Conservation (phyloP, 2,329 filamentous ascomycete genomes). For the Grosmannia huntii region DNA sequence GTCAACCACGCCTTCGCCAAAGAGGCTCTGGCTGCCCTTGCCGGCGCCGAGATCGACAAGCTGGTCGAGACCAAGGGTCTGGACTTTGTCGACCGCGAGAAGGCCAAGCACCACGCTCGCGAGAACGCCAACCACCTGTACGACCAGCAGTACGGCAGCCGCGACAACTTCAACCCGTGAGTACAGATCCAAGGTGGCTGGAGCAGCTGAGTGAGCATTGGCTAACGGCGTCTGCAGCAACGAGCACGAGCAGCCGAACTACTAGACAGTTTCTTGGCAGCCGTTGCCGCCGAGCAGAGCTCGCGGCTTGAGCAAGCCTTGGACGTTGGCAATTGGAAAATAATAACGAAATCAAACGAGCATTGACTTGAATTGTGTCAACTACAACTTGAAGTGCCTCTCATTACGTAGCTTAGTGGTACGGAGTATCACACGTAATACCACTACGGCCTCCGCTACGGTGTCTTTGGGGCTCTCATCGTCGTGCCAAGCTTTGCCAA, state of each 20-base stretch:
- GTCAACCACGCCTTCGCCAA: conserved; percentile 67
- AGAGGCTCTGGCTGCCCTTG: conserved; percentile 60
- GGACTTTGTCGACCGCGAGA: conserved; percentile 43
- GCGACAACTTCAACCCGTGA: conserved; percentile 45
- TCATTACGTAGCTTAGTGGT: no score
- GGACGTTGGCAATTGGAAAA: not conserved
- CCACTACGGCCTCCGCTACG: no score
- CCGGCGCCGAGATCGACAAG: conserved; percentile 64
- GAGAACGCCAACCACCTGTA: conserved; percentile 47
- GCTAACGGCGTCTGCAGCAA: not conserved
- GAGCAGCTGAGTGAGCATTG: not conserved
- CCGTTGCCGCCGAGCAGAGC: not conserved
- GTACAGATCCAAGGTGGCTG: conserved; percentile 14
- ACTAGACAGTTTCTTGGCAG: not conserved
- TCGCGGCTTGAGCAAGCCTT: not conserved
- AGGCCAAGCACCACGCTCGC: conserved; percentile 46
- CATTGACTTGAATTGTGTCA: not conserved
- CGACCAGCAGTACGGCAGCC: conserved; percentile 44
- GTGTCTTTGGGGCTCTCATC: not conserved
- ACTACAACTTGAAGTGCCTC: no score
- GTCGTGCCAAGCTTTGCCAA: not conserved
- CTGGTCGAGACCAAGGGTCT: conserved; percentile 60
- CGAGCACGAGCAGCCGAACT: not conserved
- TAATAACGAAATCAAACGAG: not conserved
- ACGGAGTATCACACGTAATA: no score